Evolutionary conservation across 2,329 filamentous ascomycete genomes (phyloP).

Genomic region (Trichoderma sp.): DNA sequence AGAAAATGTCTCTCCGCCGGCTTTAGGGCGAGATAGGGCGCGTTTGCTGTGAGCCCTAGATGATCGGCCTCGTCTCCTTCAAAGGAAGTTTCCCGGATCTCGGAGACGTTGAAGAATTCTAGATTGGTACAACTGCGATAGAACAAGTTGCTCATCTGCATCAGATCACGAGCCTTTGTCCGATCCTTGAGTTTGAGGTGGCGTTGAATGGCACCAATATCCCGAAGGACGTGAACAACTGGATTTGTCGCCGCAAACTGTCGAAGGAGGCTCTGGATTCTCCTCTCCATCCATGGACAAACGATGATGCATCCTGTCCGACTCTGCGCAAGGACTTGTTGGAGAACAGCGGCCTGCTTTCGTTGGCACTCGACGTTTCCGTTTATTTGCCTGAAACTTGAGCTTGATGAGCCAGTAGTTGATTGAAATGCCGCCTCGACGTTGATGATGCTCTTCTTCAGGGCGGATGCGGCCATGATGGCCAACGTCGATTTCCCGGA

Average conservation of each 20-base stretch:
- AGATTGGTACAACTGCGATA: constrained; percentile 20
- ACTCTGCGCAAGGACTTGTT: constrained; percentile 9
- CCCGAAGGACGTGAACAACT: constrained; percentile 12
- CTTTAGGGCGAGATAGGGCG: constrained; percentile 14
- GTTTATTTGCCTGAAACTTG: constrained; percentile 14
- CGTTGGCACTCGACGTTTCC: constrained; percentile 3
- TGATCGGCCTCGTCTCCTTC: neutral
- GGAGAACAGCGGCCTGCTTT: constrained; percentile 1
- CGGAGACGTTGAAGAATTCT: constrained; percentile 23
- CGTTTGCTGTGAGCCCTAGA: neutral
- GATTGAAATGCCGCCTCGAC: constrained; percentile 16
- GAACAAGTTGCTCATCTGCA: constrained; percentile 25
- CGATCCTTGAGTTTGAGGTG: constrained; percentile 1
- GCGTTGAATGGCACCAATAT: constrained; percentile 9
- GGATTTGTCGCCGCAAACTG: constrained; percentile 22
- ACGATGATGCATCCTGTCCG: constrained; percentile 19
- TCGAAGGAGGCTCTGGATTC: constrained; percentile 4
- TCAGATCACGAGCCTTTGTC: neutral
- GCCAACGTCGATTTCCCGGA: constrained; percentile 23
- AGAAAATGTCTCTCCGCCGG: constrained; percentile 20
- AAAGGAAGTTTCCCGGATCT: neutral
- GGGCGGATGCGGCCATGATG: constrained; percentile 17
- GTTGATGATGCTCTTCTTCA: constrained; percentile 24
- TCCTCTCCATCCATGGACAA: constrained; percentile 25
- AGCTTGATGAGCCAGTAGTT: constrained; percentile 3